Evolutionary conservation across 2,329 filamentous ascomycete genomes (phyloP).

Genomic region (Didymellaceae sp.): DNA sequence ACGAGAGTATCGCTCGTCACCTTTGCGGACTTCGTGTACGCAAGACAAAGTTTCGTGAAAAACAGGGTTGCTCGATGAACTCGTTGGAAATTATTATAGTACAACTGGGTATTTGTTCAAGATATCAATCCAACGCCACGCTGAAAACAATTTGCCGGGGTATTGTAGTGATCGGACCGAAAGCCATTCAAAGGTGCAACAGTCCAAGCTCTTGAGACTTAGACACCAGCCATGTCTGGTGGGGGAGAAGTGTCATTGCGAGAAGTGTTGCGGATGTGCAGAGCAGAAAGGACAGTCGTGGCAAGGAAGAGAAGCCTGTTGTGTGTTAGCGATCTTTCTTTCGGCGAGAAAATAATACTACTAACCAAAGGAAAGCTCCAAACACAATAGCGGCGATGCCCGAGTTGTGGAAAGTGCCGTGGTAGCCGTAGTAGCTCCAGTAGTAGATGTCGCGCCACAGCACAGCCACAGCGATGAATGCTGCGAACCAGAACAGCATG

Average conservation of each 20-base stretch:
- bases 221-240: conserved; percentile 50
- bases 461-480: conserved; percentile 78
- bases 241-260: conserved; percentile 40
- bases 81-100: too few species aligned
- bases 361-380: conserved; percentile 69
- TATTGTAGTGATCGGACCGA: background rate
- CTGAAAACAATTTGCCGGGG: conserved; percentile 5
- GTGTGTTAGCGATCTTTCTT: conserved; percentile 16
- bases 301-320: conserved; percentile 59
- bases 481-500: conserved; percentile 90
- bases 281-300: conserved; percentile 57
- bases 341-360: conserved; percentile 36
- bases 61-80: too few species aligned
- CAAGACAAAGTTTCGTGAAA: too few species aligned
- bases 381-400: conserved; percentile 71
- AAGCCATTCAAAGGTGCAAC: background rate
- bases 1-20: too few species aligned
- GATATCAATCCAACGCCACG: conserved; percentile 10
- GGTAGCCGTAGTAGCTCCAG: conserved; percentile 51
- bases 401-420: conserved; percentile 59
- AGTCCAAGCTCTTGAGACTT: conserved; percentile 6
- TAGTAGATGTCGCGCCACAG: conserved; percentile 62
- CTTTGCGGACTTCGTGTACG: too few species aligned
- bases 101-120: background rate
- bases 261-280: conserved; percentile 55